Base-by-base conservation (phyloP, 805 yeast species). In the Komagataella phaffii region DNA sequence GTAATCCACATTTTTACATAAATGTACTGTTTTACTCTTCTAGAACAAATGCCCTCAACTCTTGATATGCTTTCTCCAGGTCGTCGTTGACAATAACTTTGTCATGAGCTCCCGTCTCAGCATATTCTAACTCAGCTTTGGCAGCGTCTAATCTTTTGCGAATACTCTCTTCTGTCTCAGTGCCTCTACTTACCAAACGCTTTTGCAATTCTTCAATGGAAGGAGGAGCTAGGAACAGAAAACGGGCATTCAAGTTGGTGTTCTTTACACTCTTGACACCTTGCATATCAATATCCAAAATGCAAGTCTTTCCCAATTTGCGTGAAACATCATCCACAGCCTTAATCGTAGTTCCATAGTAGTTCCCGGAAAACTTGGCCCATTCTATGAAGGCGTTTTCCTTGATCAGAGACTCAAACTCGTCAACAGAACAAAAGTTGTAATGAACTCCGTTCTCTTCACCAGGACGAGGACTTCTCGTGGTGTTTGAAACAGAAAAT, bases 331-430 rank as follows among this genome's bases (percentile, higher is more conserved):
- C 83, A 59, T 85, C 77, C 48, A 93, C 97, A 30, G 96, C 83
- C 62, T 80, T 83, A 60, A 88, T 75, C 48, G 96, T 75, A 49
- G 99, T 93, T 53, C 99, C 99, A 69, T 93, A 93, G 75, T 86
- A 90, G 75, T 93, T 93, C 50, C 98, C 98, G 10, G 96, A 88
- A 63, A 93, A 93, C 69, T 89, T 93, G 3, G 99, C 99, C 93
- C 96, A 88, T 70, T 93, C 99, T 57, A 93, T 82, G 71, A 93
- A 93, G 56, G 83, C 85, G 47, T 79, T 72, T 21, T 81, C 81
- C 8, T 74, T 82, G 57, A 93, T 88, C 68, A 88, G 74, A 58
- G 73, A 64, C 69, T 88, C 77, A 78, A 93, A 93, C 53, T 79
- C 78, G 14, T 85, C 93, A 53, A 85, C 90, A 30, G 85, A 76